Conservation (phyloP, 2,329 filamentous ascomycete genomes). For the Fusarium temperatum region DNA sequence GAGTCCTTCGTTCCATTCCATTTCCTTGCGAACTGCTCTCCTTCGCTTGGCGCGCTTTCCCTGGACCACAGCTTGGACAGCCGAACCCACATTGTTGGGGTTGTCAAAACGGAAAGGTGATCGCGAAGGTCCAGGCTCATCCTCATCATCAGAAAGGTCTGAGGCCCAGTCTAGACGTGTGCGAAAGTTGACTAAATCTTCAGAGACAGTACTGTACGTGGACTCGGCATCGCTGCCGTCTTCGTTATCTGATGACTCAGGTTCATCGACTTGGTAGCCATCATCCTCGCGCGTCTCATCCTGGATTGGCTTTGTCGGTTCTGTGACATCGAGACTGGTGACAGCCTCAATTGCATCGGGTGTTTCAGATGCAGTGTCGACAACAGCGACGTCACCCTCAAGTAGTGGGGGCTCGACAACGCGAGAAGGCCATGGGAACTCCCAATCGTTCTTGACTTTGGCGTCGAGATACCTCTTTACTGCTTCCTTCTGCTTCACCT, state of each 20-base stretch:
- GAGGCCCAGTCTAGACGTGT: conserved; percentile 66
- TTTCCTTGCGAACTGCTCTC: conserved; percentile 68
- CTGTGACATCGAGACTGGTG: conserved; percentile 17
- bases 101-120: conserved; percentile 63
- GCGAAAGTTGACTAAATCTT: conserved; percentile 61
- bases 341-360: conserved; percentile 1
- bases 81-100: conserved; percentile 56
- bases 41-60: conserved; percentile 65
- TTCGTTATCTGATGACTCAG: conserved; percentile 46
- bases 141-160: conserved; percentile 64
- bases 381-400: conserved; percentile 6
- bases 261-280: conserved; percentile 50
- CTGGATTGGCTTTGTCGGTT: conserved; percentile 33
- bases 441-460: conserved; percentile 68
- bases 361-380: conserved; percentile 5
- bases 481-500: conserved; percentile 69
- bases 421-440: conserved; percentile 63
- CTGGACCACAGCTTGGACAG: conserved; percentile 53
- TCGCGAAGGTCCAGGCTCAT: conserved; percentile 48
- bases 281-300: conserved; percentile 49
- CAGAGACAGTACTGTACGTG: conserved; percentile 66
- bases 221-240: conserved; percentile 53
- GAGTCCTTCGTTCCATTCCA: conserved; percentile 82
- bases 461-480: conserved; percentile 64
- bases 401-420: conserved; percentile 15